phyloP scores from a whole-genome alignment of 805 yeast species.

The Starmerella bombicola region DNA sequence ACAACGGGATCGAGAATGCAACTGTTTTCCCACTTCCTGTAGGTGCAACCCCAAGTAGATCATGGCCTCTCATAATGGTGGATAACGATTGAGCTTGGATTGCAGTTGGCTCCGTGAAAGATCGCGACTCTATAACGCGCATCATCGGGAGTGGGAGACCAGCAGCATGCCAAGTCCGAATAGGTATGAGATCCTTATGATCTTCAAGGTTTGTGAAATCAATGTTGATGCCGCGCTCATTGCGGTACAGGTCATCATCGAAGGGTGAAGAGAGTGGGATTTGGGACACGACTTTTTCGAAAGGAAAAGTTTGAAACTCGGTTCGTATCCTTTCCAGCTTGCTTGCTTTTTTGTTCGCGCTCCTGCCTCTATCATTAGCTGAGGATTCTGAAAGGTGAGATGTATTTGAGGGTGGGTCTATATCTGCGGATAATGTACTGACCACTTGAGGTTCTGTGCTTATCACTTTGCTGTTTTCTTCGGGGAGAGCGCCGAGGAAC shows the following conservation, averaged over 20 bases:
- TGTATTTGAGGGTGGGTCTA: not conserved
- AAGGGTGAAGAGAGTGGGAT: not conserved
- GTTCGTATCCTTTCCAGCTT: not conserved
- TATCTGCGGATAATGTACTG: not conserved
- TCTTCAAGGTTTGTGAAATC: conserved; percentile 30
- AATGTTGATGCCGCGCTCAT: not conserved
- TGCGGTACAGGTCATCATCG: not conserved
- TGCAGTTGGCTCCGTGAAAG: conserved; percentile 60
- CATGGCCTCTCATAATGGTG: conserved; percentile 77
- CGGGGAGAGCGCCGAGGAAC: not conserved
- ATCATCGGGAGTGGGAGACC: conserved; percentile 56
- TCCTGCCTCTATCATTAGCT: not conserved
- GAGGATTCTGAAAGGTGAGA: not conserved
- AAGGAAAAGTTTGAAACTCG: not conserved
- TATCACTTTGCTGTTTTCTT: not conserved
- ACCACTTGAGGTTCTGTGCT: not conserved
- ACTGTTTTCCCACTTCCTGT: conserved; percentile 96
- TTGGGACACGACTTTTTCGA: too few relatives aligned
- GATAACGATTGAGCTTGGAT: conserved; percentile 89
- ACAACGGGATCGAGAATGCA: conserved; percentile 71
- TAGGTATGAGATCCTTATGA: conserved; percentile 53
- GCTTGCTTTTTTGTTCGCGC: not conserved
- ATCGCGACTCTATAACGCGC: conserved; percentile 40
- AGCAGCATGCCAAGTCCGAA: conserved; percentile 64
- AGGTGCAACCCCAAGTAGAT: conserved; percentile 85